Evolutionary conservation across 805 yeast species (phyloP).

Genomic region (Ogataea paradorogensis): DNA sequence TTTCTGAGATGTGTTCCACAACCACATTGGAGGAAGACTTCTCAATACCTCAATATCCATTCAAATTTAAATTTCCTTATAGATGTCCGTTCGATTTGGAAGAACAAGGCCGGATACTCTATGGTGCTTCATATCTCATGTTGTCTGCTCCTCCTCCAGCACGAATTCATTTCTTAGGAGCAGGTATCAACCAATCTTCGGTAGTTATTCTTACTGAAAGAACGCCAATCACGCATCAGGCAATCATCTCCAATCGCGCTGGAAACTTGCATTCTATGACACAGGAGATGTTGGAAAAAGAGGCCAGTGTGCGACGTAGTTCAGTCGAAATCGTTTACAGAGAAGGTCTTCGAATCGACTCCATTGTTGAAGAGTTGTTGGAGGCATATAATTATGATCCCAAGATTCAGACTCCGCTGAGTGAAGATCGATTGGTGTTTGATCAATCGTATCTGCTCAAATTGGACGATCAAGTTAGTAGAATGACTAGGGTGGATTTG

Average conservation of each 20-base stretch:
- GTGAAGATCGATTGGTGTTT: slow-evolving; percentile 18
- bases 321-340: slow-evolving; percentile 13
- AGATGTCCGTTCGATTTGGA: slow-evolving; percentile 17
- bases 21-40: slow-evolving; percentile 11
- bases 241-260: slow-evolving; percentile 6
- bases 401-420: slow-evolving; percentile 7
- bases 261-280: slow-evolving; percentile 15
- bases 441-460: slow-evolving; percentile 20
- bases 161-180: slow-evolving; percentile 33
- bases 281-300: slow-evolving; percentile 17
- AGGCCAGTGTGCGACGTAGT: slow-evolving; percentile 11
- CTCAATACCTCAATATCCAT: slow-evolving; percentile 14
- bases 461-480: slow-evolving; percentile 12
- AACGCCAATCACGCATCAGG: slow-evolving; percentile 10
- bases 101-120: slow-evolving; percentile 24
- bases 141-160: slow-evolving; percentile 30
- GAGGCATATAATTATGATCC: slow-evolving; percentile 11
- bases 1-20: slow-evolving; percentile 11
- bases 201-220: slow-evolving; percentile 27
- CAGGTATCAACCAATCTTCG: slow-evolving; percentile 22
- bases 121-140: slow-evolving; percentile 33
- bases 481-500: slow-evolving; percentile 14
- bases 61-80: slow-evolving; percentile 20
- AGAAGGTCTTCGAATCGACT: slow-evolving; percentile 22
- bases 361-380: slow-evolving; percentile 5